Base-by-base conservation (phyloP, 805 yeast genomes). In the Hyphopichia homilentoma region DNA sequence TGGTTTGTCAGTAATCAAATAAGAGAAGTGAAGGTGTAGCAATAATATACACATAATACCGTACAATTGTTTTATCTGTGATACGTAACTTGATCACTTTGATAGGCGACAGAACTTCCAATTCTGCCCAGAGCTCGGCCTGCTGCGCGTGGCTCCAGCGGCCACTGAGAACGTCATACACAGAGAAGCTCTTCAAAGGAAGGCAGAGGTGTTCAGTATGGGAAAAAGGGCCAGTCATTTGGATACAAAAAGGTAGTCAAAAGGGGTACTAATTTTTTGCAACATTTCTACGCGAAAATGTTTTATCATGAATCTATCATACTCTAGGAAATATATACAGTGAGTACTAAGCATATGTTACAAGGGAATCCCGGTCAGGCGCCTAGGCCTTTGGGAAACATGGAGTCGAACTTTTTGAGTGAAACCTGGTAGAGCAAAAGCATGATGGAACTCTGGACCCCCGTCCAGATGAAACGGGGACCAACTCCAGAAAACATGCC, bases 391-490 rank as follows among this genome's bases (percentile, higher is more conserved):
- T n/a, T n/a, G n/a, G n/a, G n/a, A n/a, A n/a, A n/a, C 6, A 27
- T 5, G 16, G 21, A 16, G 31, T 70, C 76, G 31, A 82, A 59
- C 19, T 68, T 59, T 45, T 77, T 77, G 48, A 90, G 62, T 3
- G 90, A 70, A 26, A 78, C 65, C 57, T 93, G 98, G 59, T 93
- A 93, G 24, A 89, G 65, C 42, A 90, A 65, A 34, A 93, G 69
- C 97, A 93, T 90, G 29, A 93, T 82, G 44, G 95, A 84, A 57
- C 96, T 85, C 57, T 93, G 99, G 13, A 89, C 67, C 41, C 95
- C 84, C 0, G 97, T 90, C 99, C 99, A 93, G 4, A 93, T 82
- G 44, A 88, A 80, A 41, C 99, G 71, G 1, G 99, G 98, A 0
- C 96, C 97, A 5, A 93, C 96, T 1, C 99, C 99, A 20, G 89